A percentile compares a stretch with the other conserved stretches of the same genome.
phyloP scores from a whole-genome alignment of 1,139 yeast genomes.

The Geotrichum phurueaensis region DNA sequence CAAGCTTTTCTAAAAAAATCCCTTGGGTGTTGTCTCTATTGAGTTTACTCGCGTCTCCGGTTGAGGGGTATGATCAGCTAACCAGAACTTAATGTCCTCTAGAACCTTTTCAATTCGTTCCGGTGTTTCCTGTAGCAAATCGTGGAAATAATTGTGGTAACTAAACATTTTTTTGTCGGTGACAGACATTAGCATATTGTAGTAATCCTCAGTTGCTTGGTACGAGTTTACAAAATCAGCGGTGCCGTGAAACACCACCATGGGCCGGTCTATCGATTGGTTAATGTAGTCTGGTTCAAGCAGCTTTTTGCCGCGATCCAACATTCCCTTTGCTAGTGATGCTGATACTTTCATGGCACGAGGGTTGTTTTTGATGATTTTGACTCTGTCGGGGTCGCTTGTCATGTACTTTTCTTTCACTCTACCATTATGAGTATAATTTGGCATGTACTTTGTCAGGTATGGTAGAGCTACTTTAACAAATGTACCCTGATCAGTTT shows the following conservation, averaged over 20 bases:
- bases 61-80: conserved; percentile 28
- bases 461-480: conserved; percentile 46
- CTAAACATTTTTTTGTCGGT: conserved; percentile 34
- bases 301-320: conserved; percentile 54
- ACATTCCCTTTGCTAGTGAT: conserved; percentile 55
- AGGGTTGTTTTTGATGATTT: conserved; percentile 27
- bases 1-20: neutral
- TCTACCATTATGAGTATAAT: conserved; percentile 50
- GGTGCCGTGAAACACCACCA: conserved; percentile 51
- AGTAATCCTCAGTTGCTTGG: conserved; percentile 33
- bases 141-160: conserved; percentile 36
- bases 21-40: neutral
- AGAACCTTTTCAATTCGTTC: conserved; percentile 37
- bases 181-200: conserved; percentile 9
- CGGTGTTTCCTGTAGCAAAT: conserved; percentile 39
- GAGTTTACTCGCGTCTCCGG: neutral
- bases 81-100: conserved; percentile 40
- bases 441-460: conserved; percentile 48
- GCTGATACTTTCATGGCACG: conserved; percentile 44
- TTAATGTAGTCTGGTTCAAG: conserved; percentile 41
- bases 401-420: conserved; percentile 53
- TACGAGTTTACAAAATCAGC: conserved; percentile 51
- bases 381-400: conserved; percentile 39
- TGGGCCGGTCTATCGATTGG: conserved; percentile 42
- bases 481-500: conserved; percentile 50